Base-by-base conservation (phyloP, 495 filamentous ascomycete genomes). In the Hypoxylon subgilvum region DNA sequence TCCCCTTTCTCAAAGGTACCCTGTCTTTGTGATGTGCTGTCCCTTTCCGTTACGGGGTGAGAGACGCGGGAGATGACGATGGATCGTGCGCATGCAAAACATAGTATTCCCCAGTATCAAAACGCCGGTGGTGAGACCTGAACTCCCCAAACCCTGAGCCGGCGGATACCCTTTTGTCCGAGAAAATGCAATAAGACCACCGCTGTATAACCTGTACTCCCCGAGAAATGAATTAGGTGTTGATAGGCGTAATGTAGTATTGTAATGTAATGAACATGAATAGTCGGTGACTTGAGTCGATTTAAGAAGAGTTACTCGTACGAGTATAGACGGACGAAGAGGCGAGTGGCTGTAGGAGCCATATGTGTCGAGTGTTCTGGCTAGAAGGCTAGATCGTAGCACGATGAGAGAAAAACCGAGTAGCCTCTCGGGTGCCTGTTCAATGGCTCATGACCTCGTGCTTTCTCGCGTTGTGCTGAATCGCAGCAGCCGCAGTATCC, bases 401-500 rank as follows among this genome's bases (percentile, higher is more conserved):
- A n/a, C n/a, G n/a, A n/a, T n/a, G n/a, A n/a, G n/a, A n/a, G n/a
- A n/a, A n/a, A n/a, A n/a, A n/a, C n/a, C n/a, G 9, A 22, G 25
- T 32, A 23, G 6, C 6, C 7, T 32, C 18, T 35, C 7, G 28
- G 23, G 10, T 17, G 3, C 18, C n/a, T 31, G 8, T 12, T 45
- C 17, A 63, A 21, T 71, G 69, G 61, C 71, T 73, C 54, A 73
- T 41, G 13, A 73, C 69, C 31, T 72, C 71, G 14, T 67, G 68
- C 28, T 68, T 64, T 31, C 48, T 53, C 14, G 61, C 18, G 16
- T 19, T 53, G n/a, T 60, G 54, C 25, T 59, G 61, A 38, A 59
- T 52, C 3, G 40, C 13, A 27, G 48, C 19, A 17, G 21, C 16
- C n/a, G n/a, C n/a, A n/a, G n/a, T n/a, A 7, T 58, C 61, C 5